These are phyloP conservation scores for Psophocarpus tetragonolobus DNA, from an alignment of 306 rosid genomes.

Conservation along the genomic window DNA sequence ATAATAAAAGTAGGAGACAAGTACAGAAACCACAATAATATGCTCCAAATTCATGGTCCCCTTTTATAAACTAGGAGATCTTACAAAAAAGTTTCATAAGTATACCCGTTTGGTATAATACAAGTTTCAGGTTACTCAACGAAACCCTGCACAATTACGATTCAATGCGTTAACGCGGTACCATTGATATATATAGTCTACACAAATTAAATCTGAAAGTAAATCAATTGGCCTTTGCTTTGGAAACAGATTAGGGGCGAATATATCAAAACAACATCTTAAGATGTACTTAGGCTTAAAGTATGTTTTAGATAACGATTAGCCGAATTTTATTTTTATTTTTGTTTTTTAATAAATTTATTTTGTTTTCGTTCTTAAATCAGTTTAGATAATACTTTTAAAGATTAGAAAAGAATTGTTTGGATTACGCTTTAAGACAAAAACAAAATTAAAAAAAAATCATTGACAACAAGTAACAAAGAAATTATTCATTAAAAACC, in stretches of 20 bases:
- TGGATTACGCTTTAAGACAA: too few species aligned
- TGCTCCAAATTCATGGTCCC: constrained; percentile 18
- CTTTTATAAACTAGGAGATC: constrained; percentile 34
- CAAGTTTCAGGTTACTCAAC: neutral
- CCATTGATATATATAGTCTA: neutral
- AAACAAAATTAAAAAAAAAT: too few species aligned
- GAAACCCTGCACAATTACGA: neutral
- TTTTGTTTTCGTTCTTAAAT: too few species aligned
- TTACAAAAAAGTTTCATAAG: constrained; percentile 31
- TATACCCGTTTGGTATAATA: constrained; percentile 10
- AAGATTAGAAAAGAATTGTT: too few species aligned
- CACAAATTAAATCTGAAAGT: neutral
- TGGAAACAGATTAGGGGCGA: neutral
- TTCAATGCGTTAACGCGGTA: neutral
- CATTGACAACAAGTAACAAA: too few species aligned
- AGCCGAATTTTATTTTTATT: too few species aligned
- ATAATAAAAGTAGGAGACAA: constrained; percentile 31
- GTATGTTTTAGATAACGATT: too few species aligned
- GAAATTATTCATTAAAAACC: too few species aligned
- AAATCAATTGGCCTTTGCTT: neutral
- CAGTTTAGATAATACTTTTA: too few species aligned
- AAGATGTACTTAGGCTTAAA: neutral
- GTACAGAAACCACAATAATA: constrained; percentile 30
- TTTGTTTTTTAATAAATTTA: too few species aligned
- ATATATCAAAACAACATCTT: neutral